Conservation (phyloP, 106 monocot species). For the Phalaenopsis aphrodite region DNA sequence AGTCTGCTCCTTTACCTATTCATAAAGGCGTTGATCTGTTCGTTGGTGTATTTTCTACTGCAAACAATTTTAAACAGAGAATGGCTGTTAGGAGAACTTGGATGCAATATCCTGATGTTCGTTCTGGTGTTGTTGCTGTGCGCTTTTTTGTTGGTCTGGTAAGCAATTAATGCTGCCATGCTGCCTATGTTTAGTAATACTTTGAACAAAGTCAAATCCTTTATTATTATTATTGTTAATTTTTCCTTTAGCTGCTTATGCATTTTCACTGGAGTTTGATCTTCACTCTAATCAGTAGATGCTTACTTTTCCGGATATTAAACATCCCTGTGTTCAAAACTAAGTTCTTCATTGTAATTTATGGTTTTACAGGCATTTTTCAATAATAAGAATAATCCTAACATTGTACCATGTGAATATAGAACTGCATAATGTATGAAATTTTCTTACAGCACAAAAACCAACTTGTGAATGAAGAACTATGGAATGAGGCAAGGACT, state of each 20-base stretch:
- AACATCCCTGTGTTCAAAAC: not conserved
- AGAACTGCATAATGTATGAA: not conserved
- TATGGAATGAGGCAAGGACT: constrained; percentile 83
- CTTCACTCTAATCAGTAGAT: not conserved
- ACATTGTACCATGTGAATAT: not conserved
- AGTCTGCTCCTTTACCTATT: constrained; percentile 40
- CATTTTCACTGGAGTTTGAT: not conserved
- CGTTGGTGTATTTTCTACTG: constrained; percentile 83
- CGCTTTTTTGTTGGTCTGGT: constrained; percentile 98
- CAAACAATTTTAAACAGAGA: constrained; percentile 94
- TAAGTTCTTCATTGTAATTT: not conserved
- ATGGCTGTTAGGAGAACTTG: constrained; percentile 95
- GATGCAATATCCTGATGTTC: constrained; percentile 88
- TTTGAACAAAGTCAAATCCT: not conserved
- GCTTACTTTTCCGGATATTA: not conserved
- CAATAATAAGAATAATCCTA: not conserved
- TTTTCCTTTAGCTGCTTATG: not conserved
- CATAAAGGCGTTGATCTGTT: constrained; percentile 56
- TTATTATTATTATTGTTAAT: not conserved
- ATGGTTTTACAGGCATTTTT: not conserved
- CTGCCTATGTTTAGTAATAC: not conserved
- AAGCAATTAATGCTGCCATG: constrained; percentile 8
- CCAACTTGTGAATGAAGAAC: constrained; percentile 86
- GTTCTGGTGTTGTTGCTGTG: constrained; percentile 56
- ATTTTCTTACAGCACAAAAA: constrained; percentile 73